phyloP scores from a whole-genome alignment of 257 asterid species.

The Paulownia fortunei region DNA sequence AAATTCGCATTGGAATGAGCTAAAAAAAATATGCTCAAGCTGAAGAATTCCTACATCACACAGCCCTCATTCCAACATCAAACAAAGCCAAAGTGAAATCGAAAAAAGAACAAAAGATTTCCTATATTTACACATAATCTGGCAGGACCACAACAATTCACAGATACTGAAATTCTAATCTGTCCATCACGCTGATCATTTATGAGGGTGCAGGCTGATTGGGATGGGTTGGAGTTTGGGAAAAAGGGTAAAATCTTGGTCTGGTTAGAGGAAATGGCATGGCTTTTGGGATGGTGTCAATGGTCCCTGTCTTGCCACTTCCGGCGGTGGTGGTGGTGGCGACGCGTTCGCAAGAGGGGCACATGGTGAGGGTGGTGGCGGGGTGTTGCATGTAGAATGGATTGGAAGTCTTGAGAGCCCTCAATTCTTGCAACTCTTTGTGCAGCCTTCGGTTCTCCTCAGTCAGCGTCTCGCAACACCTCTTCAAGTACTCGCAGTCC shows the following conservation, averaged over 20 bases:
- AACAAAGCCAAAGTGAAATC: constrained; percentile 13
- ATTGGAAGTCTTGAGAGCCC: constrained; percentile 65
- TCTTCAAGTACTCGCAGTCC: constrained; percentile 74
- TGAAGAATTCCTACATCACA: not conserved
- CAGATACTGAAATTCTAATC: not conserved
- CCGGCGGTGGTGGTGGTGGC: constrained; percentile 50
- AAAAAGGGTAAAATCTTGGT: constrained; percentile 60
- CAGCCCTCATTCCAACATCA: constrained; percentile 19
- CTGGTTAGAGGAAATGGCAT: constrained; percentile 38
- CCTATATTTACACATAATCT: constrained; percentile 27
- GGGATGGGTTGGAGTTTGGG: constrained; percentile 39
- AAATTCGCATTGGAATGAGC: constrained; percentile 33
- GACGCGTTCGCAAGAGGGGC: constrained; percentile 81
- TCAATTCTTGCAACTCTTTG: constrained; percentile 69
- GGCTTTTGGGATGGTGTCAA: constrained; percentile 28
- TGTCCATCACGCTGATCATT: not conserved
- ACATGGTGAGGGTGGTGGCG: constrained; percentile 83
- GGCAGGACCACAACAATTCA: not conserved
- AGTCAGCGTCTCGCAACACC: constrained; percentile 65
- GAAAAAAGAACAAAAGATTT: not conserved
- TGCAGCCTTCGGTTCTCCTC: constrained; percentile 68
- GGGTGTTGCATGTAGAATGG: constrained; percentile 69
- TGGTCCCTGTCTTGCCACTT: not conserved
- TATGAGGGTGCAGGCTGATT: constrained; percentile 54
- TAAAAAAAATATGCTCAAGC: constrained; percentile 21